phyloP scores from a whole-genome alignment of 2,329 filamentous ascomycete species.

The Xylariaceae sp. region DNA sequence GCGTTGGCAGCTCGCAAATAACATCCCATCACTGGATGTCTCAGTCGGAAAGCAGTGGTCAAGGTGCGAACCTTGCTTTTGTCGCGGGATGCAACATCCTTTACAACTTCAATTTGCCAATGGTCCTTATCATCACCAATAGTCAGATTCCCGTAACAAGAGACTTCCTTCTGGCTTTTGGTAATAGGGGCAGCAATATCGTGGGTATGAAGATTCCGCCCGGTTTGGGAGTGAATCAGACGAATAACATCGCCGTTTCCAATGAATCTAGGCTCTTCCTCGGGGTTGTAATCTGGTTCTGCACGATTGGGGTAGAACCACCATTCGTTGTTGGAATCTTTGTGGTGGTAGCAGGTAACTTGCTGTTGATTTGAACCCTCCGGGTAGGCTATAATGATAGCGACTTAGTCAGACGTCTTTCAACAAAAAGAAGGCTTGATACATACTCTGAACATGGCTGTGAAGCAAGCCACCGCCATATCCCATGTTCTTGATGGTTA shows the following conservation, averaged over 20 bases:
- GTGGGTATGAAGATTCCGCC: conserved; percentile 96
- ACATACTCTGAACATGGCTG: conserved; percentile 83
- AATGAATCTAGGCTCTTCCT: conserved; percentile 74
- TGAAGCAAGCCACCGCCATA: conserved; percentile 96
- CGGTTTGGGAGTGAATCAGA: conserved; percentile 91
- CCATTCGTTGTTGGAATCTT: conserved; percentile 99
- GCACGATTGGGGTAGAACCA: conserved; percentile 94
- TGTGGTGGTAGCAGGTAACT: conserved; percentile 99
- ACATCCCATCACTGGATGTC: conserved; percentile 80
- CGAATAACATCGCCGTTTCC: conserved; percentile 78
- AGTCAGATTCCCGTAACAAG: conserved; percentile 92
- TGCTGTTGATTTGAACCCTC: conserved; percentile 95
- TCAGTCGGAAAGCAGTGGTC: conserved; percentile 89
- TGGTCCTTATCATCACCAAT: conserved; percentile 97
- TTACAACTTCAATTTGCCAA: conserved; percentile 91
- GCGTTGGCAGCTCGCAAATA: conserved; percentile 94
- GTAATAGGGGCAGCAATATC: conserved; percentile 84
- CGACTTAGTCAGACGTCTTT: conserved; percentile 18
- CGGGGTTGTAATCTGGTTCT: conserved; percentile 71
- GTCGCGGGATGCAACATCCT: conserved; percentile 85
- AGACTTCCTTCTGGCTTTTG: conserved; percentile 91
- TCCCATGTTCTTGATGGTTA: conserved; percentile 98
- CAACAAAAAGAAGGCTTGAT: not conserved
- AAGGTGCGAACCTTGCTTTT: conserved; percentile 84
- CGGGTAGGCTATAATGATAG: conserved; percentile 64